Conservation (phyloP, 495 filamentous ascomycete genomes). For the Cenococcum geophilum region DNA sequence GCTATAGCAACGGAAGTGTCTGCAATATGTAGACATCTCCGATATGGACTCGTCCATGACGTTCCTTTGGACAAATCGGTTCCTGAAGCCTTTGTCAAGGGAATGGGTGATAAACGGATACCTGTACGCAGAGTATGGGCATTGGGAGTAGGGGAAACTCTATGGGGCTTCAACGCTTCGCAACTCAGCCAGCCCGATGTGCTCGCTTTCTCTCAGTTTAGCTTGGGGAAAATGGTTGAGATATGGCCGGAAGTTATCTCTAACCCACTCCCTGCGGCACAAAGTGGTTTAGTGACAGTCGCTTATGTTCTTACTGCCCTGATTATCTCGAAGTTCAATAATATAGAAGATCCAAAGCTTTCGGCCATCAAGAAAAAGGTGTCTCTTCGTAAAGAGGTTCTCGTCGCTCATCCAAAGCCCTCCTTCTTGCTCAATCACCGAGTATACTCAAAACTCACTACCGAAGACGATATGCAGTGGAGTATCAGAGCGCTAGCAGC, state of each 20-base stretch:
- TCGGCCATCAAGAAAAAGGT: constrained; percentile 51
- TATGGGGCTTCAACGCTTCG: constrained; percentile 51
- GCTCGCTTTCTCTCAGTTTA: constrained; percentile 48
- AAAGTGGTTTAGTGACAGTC: constrained; percentile 66
- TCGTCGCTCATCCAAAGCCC: constrained; percentile 63
- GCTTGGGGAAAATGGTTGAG: constrained; percentile 61
- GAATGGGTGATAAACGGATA: constrained; percentile 74
- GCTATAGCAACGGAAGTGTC: constrained; percentile 69
- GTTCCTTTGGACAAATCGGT: constrained; percentile 56
- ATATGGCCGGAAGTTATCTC: constrained; percentile 66
- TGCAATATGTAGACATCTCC: constrained; percentile 58
- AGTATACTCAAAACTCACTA: constrained; percentile 69
- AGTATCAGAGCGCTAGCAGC: constrained; percentile 61
- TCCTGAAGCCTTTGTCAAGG: constrained; percentile 68
- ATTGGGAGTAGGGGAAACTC: constrained; percentile 61
- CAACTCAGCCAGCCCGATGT: constrained; percentile 41
- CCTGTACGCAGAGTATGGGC: constrained; percentile 77
- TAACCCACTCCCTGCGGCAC: constrained; percentile 69
- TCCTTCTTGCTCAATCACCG: constrained; percentile 80
- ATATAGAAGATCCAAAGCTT: constrained; percentile 41
- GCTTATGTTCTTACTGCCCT: constrained; percentile 70
- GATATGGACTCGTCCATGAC: constrained; percentile 52
- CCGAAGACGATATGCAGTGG: constrained; percentile 72
- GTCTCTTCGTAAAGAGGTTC: constrained; percentile 54
- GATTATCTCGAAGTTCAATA: constrained; percentile 42